Evolutionary conservation across 2,329 filamentous ascomycete species (phyloP).

Genomic region (Arthrobotrys entomopaga): DNA sequence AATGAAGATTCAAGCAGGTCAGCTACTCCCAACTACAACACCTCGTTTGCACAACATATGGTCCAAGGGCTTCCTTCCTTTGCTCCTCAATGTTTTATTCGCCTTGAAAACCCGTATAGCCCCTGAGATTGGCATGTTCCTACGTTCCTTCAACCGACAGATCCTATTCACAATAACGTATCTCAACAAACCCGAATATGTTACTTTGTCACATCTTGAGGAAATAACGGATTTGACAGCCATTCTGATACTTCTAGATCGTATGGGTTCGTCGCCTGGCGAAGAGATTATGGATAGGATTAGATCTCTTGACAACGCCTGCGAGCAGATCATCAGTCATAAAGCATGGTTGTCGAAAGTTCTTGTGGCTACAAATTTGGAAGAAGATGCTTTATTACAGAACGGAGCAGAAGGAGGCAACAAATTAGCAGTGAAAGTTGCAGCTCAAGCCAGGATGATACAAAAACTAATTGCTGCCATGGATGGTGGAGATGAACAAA

Average conservation of each 20-base stretch:
- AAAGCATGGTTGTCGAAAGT: slow-evolving; percentile 58
- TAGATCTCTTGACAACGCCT: slow-evolving; percentile 76
- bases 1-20: slow-evolving; percentile 77
- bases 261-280: slow-evolving; percentile 64
- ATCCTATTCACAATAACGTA: slow-evolving; percentile 76
- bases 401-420: slow-evolving; percentile 72
- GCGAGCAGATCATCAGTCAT: slow-evolving; percentile 74
- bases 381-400: slow-evolving; percentile 62
- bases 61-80: slow-evolving; percentile 84
- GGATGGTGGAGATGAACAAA: slow-evolving; percentile 57
- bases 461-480: slow-evolving; percentile 68
- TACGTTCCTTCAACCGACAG: slow-evolving; percentile 87
- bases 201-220: slow-evolving; percentile 57
- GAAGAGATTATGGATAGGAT: slow-evolving; percentile 63
- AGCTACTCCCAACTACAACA: slow-evolving; percentile 80
- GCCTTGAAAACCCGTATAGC: slow-evolving; percentile 83
- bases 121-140: slow-evolving; percentile 82
- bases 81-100: slow-evolving; percentile 87
- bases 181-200: slow-evolving; percentile 70
- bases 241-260: slow-evolving; percentile 55
- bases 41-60: slow-evolving; percentile 88
- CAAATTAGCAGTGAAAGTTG: slow-evolving; percentile 78
- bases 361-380: slow-evolving; percentile 56
- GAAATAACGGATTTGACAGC: slow-evolving; percentile 56
- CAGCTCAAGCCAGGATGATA: slow-evolving; percentile 73